Evolutionary conservation across 768 basidiomycete species (phyloP).

Genomic region (Tephrocybe sp.): DNA sequence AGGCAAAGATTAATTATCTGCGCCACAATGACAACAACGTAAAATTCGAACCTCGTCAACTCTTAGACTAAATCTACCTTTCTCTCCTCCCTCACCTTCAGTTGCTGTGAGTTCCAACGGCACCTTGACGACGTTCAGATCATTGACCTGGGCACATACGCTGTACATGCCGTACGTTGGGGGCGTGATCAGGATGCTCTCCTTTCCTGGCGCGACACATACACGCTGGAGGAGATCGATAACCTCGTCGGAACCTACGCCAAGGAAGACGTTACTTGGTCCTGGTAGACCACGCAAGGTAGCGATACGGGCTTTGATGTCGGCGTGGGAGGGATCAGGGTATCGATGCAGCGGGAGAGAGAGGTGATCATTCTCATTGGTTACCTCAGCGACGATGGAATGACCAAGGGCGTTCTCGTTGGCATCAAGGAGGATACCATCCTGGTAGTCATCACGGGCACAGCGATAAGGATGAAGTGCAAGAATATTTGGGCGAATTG

Average conservation of each 20-base stretch:
- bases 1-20: not conserved
- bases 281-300: constrained; percentile 65
- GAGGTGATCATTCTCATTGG: constrained; percentile 35
- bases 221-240: constrained; percentile 94
- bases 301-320: constrained; percentile 76
- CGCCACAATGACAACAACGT: not conserved
- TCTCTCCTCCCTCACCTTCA: constrained; percentile 70
- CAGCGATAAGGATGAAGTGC: constrained; percentile 91
- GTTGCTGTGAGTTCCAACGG: constrained; percentile 58
- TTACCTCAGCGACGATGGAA: constrained; percentile 50
- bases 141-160: constrained; percentile 95
- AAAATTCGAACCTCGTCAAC: constrained; percentile 61
- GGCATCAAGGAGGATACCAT: constrained; percentile 91
- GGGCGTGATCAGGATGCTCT: constrained; percentile 85
- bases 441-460: constrained; percentile 92
- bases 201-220: constrained; percentile 73
- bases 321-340: constrained; percentile 85
- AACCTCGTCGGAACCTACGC: constrained; percentile 95
- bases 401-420: constrained; percentile 97
- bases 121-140: constrained; percentile 77
- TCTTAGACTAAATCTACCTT: constrained; percentile 68
- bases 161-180: constrained; percentile 99
- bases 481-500: constrained; percentile 93
- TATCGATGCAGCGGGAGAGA: constrained; percentile 79
- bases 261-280: constrained; percentile 77